These are phyloP conservation scores for Peniophora sp. DNA, from an alignment of 1,284 basidiomycete species.

Conservation along the genomic window DNA sequence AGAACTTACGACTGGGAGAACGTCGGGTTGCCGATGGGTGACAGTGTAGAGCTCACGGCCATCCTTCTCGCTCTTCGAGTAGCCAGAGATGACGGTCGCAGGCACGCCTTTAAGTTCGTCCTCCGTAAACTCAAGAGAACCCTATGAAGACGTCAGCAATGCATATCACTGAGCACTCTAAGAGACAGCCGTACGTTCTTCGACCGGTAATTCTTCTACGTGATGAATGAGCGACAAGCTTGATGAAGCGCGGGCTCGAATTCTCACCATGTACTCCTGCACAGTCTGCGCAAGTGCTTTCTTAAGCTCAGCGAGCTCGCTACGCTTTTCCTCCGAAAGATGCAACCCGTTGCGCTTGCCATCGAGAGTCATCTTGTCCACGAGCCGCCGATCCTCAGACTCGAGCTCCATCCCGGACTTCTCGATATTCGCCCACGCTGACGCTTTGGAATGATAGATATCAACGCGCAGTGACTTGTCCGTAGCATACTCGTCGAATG, in stretches of 20 bases:
- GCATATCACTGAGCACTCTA: slow-evolving; percentile 6
- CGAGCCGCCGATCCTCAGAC: slow-evolving; percentile 61
- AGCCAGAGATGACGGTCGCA: slow-evolving; percentile 68
- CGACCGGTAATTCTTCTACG: slow-evolving; percentile 79
- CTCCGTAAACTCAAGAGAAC: slow-evolving; percentile 51
- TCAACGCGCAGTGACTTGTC: slow-evolving; percentile 73
- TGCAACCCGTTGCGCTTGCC: slow-evolving; percentile 70
- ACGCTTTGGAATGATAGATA: slow-evolving; percentile 62
- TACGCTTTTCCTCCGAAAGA: slow-evolving; percentile 56
- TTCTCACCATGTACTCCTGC: slow-evolving; percentile 63
- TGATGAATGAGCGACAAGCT: background rate
- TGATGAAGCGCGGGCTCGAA: background rate
- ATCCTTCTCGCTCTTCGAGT: slow-evolving; percentile 51
- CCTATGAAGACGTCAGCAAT: slow-evolving; percentile 30
- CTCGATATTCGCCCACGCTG: slow-evolving; percentile 62
- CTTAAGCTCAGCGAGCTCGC: slow-evolving; percentile 48
- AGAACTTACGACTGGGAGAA: slow-evolving; percentile 60
- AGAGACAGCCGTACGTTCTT: too few relatives aligned
- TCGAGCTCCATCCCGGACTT: slow-evolving; percentile 46
- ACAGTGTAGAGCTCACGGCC: slow-evolving; percentile 56
- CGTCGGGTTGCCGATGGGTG: slow-evolving; percentile 69
- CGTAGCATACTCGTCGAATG: slow-evolving; percentile 58
- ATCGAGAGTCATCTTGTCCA: slow-evolving; percentile 72
- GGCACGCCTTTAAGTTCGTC: slow-evolving; percentile 78
- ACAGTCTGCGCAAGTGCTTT: slow-evolving; percentile 66